Base-by-base conservation (phyloP, 106 monocot species). In the Agapanthus africanus region DNA sequence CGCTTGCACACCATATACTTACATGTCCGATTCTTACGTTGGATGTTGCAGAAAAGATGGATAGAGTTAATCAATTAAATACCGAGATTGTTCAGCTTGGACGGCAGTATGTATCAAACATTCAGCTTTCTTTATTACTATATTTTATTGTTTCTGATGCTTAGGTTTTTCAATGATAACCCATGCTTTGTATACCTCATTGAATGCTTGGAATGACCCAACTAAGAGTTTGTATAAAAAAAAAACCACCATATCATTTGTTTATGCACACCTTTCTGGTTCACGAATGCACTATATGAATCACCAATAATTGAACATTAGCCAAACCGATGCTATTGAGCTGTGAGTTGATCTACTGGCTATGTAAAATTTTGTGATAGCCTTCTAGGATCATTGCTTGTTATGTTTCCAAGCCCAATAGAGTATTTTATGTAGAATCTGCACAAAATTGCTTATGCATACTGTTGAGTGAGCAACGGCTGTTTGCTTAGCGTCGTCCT, bases 1-100 rank as follows among this genome's bases (percentile, higher is more conserved):
- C 75, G 2, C 40, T 47, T 15, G 13, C 3, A 47, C 16, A 19
- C 46, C 46, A 15, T 15, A 47, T 49, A 22, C 35, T n/a, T n/a
- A n/a, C n/a, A n/a, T n/a, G n/a, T n/a, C n/a, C n/a, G n/a, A 77
- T 50, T 72, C 54, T 26, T 54, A 26, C 63, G 7, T 59, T 10
- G 27, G 68, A n/a, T 47, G 6, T 67, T 9, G 15, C 81, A 95
- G 97, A 78, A n/a, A 86, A 92, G 69, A 70, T 90, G 71, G 81
- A 97, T 37, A 76, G 70, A 38, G 84, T 87, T 65, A 92, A 84
- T 71, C 81, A 87, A 59, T 74, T 97, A 70, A 91, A 85, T 72
- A 79, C 70, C 39, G 81, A 84, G 70, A 89, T 89, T 87, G 79
- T 86, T 73, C 67, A 74, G 44, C 75, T 97, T 26, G 86, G 91